These are phyloP conservation scores for Aspergillus sp. DNA, from an alignment of 2,329 filamentous ascomycete species.

Conservation along the genomic window DNA sequence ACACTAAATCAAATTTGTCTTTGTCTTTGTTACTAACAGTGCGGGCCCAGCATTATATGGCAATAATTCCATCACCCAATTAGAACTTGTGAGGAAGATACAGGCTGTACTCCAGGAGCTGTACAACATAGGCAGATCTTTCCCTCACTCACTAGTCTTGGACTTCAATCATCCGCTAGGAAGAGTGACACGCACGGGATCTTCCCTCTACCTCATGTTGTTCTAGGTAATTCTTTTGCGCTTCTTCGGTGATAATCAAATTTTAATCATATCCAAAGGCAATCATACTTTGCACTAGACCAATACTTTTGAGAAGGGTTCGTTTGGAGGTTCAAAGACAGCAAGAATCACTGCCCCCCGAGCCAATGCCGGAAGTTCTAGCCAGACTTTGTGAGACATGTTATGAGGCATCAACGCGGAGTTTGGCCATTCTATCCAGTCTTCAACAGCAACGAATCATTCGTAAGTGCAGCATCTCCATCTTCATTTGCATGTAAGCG, in stretches of 20 bases:
- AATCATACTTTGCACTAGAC: slow-evolving; percentile 26
- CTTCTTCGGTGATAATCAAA: not conserved
- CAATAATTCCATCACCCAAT: slow-evolving; percentile 22
- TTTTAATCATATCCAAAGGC: slow-evolving; percentile 8
- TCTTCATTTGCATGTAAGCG: not conserved
- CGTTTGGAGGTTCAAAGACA: slow-evolving; percentile 17
- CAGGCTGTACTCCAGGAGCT: slow-evolving; percentile 21
- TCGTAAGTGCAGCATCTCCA: slow-evolving; percentile 12
- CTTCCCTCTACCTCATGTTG: slow-evolving; percentile 26
- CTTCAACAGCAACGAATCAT: slow-evolving; percentile 21
- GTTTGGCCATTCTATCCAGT: slow-evolving; percentile 21
- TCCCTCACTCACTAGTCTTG: slow-evolving; percentile 17
- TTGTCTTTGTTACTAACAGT: too few species aligned
- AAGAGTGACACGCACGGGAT: slow-evolving; percentile 23
- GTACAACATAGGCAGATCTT: slow-evolving; percentile 19
- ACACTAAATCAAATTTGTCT: too few species aligned
- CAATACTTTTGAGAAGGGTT: slow-evolving; percentile 23
- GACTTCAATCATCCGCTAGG: slow-evolving; percentile 21
- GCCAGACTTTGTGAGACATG: slow-evolving; percentile 23
- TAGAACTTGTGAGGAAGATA: slow-evolving; percentile 21
- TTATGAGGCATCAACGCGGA: slow-evolving; percentile 23
- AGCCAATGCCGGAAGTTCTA: slow-evolving; percentile 12
- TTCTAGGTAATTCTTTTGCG: slow-evolving; percentile 17
- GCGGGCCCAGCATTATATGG: slow-evolving; percentile 21
- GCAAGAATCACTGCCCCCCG: slow-evolving; percentile 1